phyloP scores from a whole-genome alignment of 2,329 filamentous ascomycete species.

The Capronia coronata region DNA sequence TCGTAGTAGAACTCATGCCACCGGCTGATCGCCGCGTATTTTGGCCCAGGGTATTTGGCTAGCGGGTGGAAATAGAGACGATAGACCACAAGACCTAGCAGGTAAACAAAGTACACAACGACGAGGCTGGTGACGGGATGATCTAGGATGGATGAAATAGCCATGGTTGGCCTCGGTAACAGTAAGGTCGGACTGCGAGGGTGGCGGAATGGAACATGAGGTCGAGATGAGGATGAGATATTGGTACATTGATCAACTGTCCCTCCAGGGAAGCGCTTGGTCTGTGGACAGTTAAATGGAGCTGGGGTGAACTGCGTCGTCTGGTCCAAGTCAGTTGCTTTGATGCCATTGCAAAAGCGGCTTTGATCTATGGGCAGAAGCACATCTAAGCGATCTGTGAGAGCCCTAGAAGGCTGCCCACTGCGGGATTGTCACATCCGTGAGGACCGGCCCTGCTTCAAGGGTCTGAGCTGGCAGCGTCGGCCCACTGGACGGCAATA shows the following conservation, averaged over 20 bases:
- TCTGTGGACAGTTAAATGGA: neutral
- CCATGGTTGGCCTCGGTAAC: conserved; percentile 2
- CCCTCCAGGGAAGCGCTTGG: too few relatives aligned
- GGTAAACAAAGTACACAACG: conserved; percentile 8
- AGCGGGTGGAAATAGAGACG: conserved; percentile 32
- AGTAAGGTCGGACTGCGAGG: neutral
- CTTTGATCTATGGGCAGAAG: neutral
- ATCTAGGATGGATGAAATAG: neutral
- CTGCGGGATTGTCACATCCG: neutral
- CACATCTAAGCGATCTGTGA: neutral
- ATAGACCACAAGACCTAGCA: conserved; percentile 23
- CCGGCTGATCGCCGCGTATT: conserved; percentile 30
- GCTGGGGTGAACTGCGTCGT: neutral
- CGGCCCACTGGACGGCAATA: neutral
- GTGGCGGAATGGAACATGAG: neutral
- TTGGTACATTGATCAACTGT: neutral
- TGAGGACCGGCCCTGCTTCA: neutral
- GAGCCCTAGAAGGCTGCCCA: neutral
- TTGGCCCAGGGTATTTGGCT: conserved; percentile 33
- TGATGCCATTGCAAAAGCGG: neutral
- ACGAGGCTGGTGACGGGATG: conserved; percentile 2
- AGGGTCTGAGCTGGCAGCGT: neutral
- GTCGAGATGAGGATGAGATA: neutral
- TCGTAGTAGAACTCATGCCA: conserved; percentile 32
- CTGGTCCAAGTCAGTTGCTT: neutral